These are phyloP conservation scores for Vicia villosa DNA, from an alignment of 306 rosid species.

Conservation along the genomic window DNA sequence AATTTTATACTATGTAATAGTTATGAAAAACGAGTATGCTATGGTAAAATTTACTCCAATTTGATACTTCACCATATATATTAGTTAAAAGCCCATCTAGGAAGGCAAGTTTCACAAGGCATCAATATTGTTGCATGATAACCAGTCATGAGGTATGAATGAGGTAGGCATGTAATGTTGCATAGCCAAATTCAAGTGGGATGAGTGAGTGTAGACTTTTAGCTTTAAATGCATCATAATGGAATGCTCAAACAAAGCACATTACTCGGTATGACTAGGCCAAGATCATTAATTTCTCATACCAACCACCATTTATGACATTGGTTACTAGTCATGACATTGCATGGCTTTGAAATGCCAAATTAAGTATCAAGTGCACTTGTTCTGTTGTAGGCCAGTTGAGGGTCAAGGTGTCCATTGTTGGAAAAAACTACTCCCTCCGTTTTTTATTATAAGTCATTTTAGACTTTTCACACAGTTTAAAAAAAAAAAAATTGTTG, in stretches of 20 bases:
- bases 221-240: constrained; percentile 38
- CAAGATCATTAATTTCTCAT: constrained; percentile 23
- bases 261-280: constrained; percentile 31
- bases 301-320: constrained; percentile 37
- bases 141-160: neutral
- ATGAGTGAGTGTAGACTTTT: constrained; percentile 14
- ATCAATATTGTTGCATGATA: neutral
- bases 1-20: too few species aligned
- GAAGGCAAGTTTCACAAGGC: neutral
- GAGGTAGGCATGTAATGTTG: neutral
- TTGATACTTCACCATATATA: neutral
- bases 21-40: too few species aligned
- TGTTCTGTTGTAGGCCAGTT: neutral
- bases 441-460: too few species aligned
- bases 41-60: too few species aligned
- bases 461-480: too few species aligned
- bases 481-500: too few species aligned
- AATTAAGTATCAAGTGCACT: neutral
- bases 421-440: neutral
- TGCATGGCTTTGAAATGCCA: constrained; percentile 25
- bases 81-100: neutral
- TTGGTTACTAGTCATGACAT: neutral
- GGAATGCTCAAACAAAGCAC: constrained; percentile 31
- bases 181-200: neutral
- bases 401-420: neutral